Percentiles rank a stretch among this genome's conserved stretches.
Evolutionary conservation across 495 filamentous ascomycete genomes (phyloP).

Genomic region (Tetracladium marchalianum): DNA sequence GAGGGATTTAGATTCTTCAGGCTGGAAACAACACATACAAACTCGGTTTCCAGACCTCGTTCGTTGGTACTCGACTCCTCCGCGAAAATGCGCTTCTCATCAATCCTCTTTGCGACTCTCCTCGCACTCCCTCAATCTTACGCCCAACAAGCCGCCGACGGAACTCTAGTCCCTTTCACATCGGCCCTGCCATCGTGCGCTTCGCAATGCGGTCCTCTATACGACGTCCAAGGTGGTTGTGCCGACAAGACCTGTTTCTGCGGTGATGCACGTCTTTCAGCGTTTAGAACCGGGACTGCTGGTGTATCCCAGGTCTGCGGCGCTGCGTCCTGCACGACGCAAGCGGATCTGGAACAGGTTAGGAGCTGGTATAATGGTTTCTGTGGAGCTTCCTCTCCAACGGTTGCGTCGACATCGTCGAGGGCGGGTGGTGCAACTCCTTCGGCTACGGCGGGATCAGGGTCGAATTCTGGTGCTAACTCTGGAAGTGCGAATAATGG

Average conservation of each 20-base stretch:
- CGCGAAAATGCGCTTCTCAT: conserved; percentile 5
- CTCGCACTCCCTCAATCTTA: not conserved
- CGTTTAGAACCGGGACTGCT: conserved; percentile 21
- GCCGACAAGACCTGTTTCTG: conserved; percentile 40
- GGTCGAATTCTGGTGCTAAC: not conserved
- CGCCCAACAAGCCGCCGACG: conserved; percentile 11
- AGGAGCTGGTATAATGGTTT: conserved; percentile 39
- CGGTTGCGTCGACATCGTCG: conserved; percentile 1
- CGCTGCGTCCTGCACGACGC: conserved; percentile 2
- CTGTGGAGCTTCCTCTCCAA: conserved; percentile 2
- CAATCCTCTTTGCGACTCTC: not conserved
- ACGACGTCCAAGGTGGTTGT: conserved; percentile 45
- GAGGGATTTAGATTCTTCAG: no score
- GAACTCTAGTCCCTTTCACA: conserved; percentile 27
- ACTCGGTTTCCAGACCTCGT: no score
- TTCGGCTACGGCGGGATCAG: not conserved
- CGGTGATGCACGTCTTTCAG: conserved; percentile 26
- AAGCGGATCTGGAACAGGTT: conserved; percentile 28
- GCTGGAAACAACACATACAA: no score
- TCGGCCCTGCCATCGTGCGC: conserved; percentile 36
- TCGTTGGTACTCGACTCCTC: no score
- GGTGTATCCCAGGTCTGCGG: conserved; percentile 10
- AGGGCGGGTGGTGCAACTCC: not conserved
- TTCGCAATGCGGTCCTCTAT: conserved; percentile 34
- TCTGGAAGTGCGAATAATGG: conserved; percentile 4